Percentiles rank a stretch among this genome's conserved stretches.
Conservation (phyloP, 176 grass and related monocot species). For the Elymus sibiricus region DNA sequence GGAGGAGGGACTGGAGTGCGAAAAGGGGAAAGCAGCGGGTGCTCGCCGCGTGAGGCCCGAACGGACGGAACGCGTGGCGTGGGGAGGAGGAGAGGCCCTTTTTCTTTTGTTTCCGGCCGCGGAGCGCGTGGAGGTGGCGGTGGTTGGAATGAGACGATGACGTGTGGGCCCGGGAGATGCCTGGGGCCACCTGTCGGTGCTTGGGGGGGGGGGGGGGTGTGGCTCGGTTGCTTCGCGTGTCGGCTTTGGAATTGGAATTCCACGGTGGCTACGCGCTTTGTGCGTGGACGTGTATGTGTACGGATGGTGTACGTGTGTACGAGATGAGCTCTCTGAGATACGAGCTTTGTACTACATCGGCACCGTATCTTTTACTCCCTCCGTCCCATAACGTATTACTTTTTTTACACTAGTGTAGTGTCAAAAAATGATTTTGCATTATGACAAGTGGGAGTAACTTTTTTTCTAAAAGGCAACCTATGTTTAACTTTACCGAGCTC, state of each 20-base stretch:
- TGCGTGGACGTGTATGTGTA: too few species aligned
- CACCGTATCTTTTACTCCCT: too few species aligned
- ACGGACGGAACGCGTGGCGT: not conserved
- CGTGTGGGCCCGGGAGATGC: not conserved
- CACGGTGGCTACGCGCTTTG: not conserved
- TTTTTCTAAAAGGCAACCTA: too few species aligned
- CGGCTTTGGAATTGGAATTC: not conserved
- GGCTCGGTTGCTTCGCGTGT: not conserved
- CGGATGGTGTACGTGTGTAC: too few species aligned
- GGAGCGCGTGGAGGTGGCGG: not conserved
- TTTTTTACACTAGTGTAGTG: too few species aligned
- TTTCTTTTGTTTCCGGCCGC: not conserved
- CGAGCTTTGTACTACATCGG: too few species aligned
- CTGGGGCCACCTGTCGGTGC: not conserved
- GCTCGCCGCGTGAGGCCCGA: conserved; percentile 5
- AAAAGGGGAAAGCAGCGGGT: not conserved
- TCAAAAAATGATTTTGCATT: too few species aligned
- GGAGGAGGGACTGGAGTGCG: not conserved
- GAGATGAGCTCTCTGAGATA: too few species aligned
- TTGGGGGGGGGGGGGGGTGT: not conserved
- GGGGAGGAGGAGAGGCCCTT: not conserved
- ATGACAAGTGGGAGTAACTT: too few species aligned
- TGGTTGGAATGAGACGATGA: not conserved
- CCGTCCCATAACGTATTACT: too few species aligned
- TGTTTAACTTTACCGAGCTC: too few species aligned